A percentile compares a stretch with the other conserved stretches of the same genome.
phyloP scores from a whole-genome alignment of 2,329 filamentous ascomycete genomes.

The Podosphaera fusca region DNA sequence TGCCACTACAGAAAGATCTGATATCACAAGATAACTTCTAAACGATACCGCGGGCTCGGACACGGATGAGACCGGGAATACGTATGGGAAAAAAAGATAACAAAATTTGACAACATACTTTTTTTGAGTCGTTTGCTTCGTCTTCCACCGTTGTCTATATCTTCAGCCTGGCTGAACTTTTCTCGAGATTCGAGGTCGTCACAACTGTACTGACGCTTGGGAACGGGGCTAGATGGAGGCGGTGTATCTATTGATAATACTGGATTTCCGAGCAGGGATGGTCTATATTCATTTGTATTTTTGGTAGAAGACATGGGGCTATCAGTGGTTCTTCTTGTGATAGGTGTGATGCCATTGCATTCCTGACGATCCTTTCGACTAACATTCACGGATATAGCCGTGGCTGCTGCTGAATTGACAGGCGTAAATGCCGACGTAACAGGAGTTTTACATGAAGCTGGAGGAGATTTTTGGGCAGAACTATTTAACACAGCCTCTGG shows the following conservation, averaged over 20 bases:
- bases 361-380: conserved; percentile 26
- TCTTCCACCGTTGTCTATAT: conserved; percentile 44
- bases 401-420: conserved; percentile 32
- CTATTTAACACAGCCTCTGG: conserved; percentile 13
- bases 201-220: conserved; percentile 58
- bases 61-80: conserved; percentile 5
- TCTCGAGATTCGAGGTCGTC: conserved; percentile 20
- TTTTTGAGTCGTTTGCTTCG: conserved; percentile 88
- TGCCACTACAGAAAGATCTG: conserved; percentile 5
- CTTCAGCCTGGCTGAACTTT: conserved; percentile 11
- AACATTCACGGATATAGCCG: conserved; percentile 30
- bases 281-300: conserved; percentile 39
- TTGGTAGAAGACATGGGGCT: conserved; percentile 40
- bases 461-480: conserved; percentile 6
- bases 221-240: conserved; percentile 22
- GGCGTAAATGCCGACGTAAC: conserved; percentile 35
- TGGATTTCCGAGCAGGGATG: conserved; percentile 25
- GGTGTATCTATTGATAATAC: conserved; percentile 27
- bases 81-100: conserved; percentile 2
- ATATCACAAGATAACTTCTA: conserved; percentile 6
- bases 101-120: conserved; percentile 25
- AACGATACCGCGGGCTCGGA: conserved; percentile 6
- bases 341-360: conserved; percentile 25
- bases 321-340: conserved; percentile 26
- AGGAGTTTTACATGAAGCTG: conserved; percentile 18